Evolutionary conservation across 2,329 filamentous ascomycete species (phyloP).

Genomic region (Xylaria sp.): DNA sequence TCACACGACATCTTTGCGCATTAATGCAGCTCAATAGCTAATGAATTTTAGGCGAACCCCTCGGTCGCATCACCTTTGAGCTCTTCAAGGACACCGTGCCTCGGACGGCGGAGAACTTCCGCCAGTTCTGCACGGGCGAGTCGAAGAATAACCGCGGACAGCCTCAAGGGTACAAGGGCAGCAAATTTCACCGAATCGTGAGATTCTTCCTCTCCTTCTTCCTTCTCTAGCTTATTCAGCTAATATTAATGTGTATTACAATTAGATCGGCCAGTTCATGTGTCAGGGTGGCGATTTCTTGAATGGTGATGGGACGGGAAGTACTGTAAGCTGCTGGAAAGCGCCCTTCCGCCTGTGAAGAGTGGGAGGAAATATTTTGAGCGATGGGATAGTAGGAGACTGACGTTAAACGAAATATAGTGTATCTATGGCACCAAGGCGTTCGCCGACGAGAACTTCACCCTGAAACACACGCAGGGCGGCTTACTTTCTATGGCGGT

Average conservation of each 20-base stretch:
- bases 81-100: conserved; percentile 87
- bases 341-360: not conserved
- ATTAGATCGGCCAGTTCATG: conserved; percentile 96
- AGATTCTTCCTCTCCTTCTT: conserved; percentile 51
- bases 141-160: conserved; percentile 79
- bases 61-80: conserved; percentile 90
- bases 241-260: not conserved
- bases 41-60: conserved; percentile 74
- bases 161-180: conserved; percentile 93
- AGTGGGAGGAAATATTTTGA: not conserved
- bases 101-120: conserved; percentile 94
- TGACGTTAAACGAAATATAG: conserved; percentile 23
- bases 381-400: not conserved
- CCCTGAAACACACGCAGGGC: conserved; percentile 78
- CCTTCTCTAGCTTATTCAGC: not conserved
- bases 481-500: conserved; percentile 95
- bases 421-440: conserved; percentile 87
- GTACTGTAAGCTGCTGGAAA: conserved; percentile 57
- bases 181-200: conserved; percentile 93
- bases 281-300: conserved; percentile 96
- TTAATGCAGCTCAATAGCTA: conserved; percentile 17
- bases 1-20: not conserved
- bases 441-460: conserved; percentile 93
- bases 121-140: conserved; percentile 96
- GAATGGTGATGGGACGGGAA: conserved; percentile 91